A percentile compares a stretch with the other conserved stretches of the same genome.
Conservation (phyloP, 2,329 filamentous ascomycete species). For the Aureobasidium sp. region DNA sequence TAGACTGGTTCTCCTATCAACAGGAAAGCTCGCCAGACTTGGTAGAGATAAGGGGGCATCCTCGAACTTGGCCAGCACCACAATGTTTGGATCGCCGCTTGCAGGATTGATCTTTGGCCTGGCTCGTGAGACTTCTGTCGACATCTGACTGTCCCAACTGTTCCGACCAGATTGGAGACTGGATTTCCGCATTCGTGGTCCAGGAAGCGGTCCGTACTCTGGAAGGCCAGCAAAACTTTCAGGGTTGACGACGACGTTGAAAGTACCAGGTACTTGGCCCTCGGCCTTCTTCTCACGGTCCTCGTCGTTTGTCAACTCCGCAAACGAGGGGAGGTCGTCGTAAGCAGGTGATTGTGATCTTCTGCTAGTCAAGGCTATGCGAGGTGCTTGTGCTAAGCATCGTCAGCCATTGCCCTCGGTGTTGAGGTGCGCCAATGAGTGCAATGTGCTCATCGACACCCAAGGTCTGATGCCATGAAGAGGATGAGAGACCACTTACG, state of each 20-base stretch:
- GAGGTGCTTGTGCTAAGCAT: slow-evolving; percentile 5
- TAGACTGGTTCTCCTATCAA: slow-evolving; percentile 13
- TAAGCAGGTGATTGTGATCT: slow-evolving; percentile 17
- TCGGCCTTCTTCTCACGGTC: slow-evolving; percentile 50
- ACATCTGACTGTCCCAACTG: background rate
- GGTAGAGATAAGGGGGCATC: slow-evolving; percentile 25
- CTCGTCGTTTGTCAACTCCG: slow-evolving; percentile 45
- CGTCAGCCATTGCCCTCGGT: background rate
- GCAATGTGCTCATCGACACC: background rate
- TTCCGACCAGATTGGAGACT: background rate
- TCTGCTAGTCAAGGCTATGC: background rate
- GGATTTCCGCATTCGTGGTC: background rate
- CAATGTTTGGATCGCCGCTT: slow-evolving; percentile 37
- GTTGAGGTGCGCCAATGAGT: background rate
- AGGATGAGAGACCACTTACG: slow-evolving; percentile 31
- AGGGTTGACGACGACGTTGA: slow-evolving; percentile 46
- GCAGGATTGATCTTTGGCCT: slow-evolving; percentile 5
- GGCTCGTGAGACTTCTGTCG: slow-evolving; percentile 16
- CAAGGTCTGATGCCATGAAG: background rate
- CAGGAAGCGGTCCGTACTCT: slow-evolving; percentile 33
- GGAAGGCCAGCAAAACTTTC: slow-evolving; percentile 45
- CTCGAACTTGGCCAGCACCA: slow-evolving; percentile 44
- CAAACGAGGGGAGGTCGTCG: slow-evolving; percentile 47
- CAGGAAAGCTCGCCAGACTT: slow-evolving; percentile 8
- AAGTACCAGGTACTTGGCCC: slow-evolving; percentile 43